These are phyloP conservation scores for Fusarium transvaalense DNA, from an alignment of 2,329 filamentous ascomycete genomes.

Conservation along the genomic window DNA sequence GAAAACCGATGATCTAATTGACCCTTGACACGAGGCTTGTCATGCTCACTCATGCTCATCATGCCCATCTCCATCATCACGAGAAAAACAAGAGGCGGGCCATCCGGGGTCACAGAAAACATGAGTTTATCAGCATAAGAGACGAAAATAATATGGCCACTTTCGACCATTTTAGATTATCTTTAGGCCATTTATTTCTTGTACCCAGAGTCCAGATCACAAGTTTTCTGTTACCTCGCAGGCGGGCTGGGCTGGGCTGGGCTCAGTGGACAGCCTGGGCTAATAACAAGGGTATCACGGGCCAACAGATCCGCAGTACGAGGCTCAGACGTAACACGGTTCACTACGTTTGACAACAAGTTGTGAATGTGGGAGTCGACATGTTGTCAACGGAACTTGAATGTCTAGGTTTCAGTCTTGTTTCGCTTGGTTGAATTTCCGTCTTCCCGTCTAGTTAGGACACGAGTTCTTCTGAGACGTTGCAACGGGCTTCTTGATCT, in stretches of 20 bases:
- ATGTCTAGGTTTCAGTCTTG: constrained; percentile 42
- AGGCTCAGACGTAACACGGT: constrained; percentile 36
- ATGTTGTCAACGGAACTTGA: constrained; percentile 19
- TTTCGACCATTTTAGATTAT: no score
- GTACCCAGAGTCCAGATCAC: no score
- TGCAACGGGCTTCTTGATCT: constrained; percentile 22
- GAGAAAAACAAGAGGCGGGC: constrained; percentile 32
- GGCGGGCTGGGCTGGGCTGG: constrained; percentile 11
- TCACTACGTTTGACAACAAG: constrained; percentile 34
- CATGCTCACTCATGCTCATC: constrained; percentile 21
- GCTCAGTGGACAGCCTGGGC: constrained; percentile 36
- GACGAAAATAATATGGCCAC: no score
- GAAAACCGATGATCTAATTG: constrained; percentile 26
- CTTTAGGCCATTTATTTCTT: no score
- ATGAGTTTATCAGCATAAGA: no score
- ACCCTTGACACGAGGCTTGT: constrained; percentile 27
- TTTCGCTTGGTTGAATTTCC: constrained; percentile 35
- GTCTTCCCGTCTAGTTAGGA: constrained; percentile 9
- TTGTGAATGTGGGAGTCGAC: constrained; percentile 28
- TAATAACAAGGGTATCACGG: constrained; percentile 33
- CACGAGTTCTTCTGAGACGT: constrained; percentile 28
- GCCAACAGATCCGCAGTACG: constrained; percentile 35
- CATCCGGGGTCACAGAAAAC: no score
- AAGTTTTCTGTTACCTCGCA: no score
- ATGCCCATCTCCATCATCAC: constrained; percentile 33